These are phyloP conservation scores for Rauvolfia tetraphylla DNA, from an alignment of 257 asterid species.

Conservation along the genomic window DNA sequence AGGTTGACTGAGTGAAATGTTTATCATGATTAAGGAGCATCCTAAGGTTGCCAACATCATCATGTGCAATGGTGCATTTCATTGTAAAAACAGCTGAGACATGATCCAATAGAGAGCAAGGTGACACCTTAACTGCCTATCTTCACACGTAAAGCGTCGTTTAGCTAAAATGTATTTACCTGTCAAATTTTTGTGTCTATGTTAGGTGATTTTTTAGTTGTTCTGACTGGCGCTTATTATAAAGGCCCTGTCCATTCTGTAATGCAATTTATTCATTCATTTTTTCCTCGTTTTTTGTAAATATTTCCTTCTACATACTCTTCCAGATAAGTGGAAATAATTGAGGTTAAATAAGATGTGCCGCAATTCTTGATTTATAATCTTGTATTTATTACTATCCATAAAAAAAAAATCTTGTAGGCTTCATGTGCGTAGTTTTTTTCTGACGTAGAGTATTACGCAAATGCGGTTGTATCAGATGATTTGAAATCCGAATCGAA, in stretches of 20 bases:
- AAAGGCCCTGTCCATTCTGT: background rate
- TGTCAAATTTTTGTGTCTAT: background rate
- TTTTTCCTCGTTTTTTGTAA: background rate
- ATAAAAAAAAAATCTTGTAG: background rate
- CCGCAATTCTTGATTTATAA: background rate
- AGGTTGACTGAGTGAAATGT: slow-evolving; percentile 37
- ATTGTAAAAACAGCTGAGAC: background rate
- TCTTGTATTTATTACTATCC: background rate
- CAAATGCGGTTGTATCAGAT: background rate
- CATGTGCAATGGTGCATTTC: background rate
- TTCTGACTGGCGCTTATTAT: background rate
- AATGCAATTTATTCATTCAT: slow-evolving; percentile 19
- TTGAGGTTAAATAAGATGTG: background rate
- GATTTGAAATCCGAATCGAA: background rate
- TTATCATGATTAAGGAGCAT: slow-evolving; percentile 8
- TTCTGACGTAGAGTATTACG: background rate
- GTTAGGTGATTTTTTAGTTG: background rate
- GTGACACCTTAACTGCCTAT: background rate
- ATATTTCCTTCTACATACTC: background rate
- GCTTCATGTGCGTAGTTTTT: background rate
- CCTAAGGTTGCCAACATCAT: background rate
- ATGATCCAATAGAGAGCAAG: background rate
- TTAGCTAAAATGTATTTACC: background rate
- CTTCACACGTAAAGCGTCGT: background rate
- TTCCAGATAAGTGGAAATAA: background rate